Conservation (phyloP, 176 grass and related monocot species). For the Metroxylon sagu region DNA sequence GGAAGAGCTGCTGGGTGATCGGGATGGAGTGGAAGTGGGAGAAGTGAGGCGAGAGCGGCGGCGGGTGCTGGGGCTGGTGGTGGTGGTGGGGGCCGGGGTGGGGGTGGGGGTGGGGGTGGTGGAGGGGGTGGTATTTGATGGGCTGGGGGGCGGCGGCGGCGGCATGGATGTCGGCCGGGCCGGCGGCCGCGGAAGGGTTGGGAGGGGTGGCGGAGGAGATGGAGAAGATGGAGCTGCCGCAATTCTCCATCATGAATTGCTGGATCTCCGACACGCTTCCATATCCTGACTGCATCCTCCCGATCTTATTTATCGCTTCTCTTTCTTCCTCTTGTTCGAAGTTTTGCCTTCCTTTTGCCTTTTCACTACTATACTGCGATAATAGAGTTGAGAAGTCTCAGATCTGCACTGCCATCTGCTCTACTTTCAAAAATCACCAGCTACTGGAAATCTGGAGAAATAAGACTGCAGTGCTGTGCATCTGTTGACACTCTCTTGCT, state of each 20-base stretch:
- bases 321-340: not conserved
- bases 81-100: not conserved
- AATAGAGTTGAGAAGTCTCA: too few species aligned
- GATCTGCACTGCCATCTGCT: too few species aligned
- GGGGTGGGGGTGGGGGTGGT: not conserved
- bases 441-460: too few species aligned
- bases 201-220: slow-evolving; percentile 2
- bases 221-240: slow-evolving; percentile 2
- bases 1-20: slow-evolving; percentile 22
- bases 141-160: not conserved
- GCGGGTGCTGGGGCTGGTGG: not conserved
- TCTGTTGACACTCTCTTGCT: too few species aligned
- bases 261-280: slow-evolving; percentile 25
- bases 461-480: too few species aligned
- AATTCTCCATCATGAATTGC: slow-evolving; percentile 23
- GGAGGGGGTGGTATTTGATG: slow-evolving; percentile 13
- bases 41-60: slow-evolving; percentile 1
- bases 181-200: not conserved
- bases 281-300: slow-evolving; percentile 24
- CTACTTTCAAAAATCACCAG: too few species aligned
- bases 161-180: not conserved
- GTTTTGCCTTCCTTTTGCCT: too few species aligned
- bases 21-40: slow-evolving; percentile 9
- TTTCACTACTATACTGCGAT: too few species aligned
- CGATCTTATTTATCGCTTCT: too few species aligned